Evolutionary conservation across 2,329 filamentous ascomycete species (phyloP).

Genomic region (Huntiella savannae): DNA sequence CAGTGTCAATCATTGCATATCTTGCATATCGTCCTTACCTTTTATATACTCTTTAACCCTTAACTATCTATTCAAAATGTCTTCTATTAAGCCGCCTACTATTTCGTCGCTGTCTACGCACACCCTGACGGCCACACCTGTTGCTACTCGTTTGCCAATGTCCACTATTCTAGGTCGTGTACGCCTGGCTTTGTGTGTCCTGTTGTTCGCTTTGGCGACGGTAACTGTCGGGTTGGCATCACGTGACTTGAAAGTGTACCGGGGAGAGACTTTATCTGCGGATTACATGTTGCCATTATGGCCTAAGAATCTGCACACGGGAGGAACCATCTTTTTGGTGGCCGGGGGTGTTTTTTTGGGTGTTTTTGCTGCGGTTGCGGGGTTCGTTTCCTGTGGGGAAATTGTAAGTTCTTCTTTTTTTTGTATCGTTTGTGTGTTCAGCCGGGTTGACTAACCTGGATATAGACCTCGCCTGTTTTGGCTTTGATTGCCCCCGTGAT

Average conservation of each 20-base stretch:
- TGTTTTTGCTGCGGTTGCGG: constrained; percentile 27
- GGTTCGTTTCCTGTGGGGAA: constrained; percentile 29
- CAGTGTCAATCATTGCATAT: no score
- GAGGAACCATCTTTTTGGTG: constrained; percentile 36
- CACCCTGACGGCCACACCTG: constrained; percentile 28
- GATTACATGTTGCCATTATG: constrained; percentile 35
- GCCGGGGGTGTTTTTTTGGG: constrained; percentile 31
- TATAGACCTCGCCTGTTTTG: constrained; percentile 9
- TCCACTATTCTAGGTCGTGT: constrained; percentile 13
- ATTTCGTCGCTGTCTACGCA: constrained; percentile 21
- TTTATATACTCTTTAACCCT: background rate
- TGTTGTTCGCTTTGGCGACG: constrained; percentile 32
- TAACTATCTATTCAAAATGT: constrained; percentile 5
- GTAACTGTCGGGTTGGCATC: constrained; percentile 34
- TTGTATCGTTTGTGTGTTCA: background rate
- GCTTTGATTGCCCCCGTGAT: constrained; percentile 5
- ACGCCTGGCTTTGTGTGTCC: constrained; percentile 27
- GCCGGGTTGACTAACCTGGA: constrained; percentile 9
- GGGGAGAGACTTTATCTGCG: constrained; percentile 29
- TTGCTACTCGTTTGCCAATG: constrained; percentile 18
- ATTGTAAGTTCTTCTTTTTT: constrained; percentile 23
- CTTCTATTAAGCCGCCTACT: constrained; percentile 19
- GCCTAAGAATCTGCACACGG: constrained; percentile 36
- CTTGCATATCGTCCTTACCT: background rate
- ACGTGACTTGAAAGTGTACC: constrained; percentile 35